Percentiles rank a stretch among this genome's conserved stretches.
Evolutionary conservation across 2,329 filamentous ascomycete genomes (phyloP).

Genomic region (Fusarium sterilihyphosum): DNA sequence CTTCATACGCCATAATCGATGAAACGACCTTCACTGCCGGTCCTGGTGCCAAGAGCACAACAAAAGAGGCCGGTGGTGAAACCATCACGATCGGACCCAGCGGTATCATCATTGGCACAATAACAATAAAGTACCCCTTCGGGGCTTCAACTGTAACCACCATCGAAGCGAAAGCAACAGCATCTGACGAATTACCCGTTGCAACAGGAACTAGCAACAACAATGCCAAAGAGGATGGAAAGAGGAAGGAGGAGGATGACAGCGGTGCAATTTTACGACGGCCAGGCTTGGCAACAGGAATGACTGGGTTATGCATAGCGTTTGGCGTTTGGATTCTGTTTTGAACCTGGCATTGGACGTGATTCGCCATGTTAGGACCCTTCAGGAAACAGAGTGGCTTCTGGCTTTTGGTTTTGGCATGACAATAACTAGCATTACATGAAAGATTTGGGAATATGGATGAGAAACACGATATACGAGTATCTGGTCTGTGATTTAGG

Average conservation of each 20-base stretch:
- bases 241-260: slow-evolving; percentile 35
- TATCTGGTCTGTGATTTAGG: not conserved
- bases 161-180: slow-evolving; percentile 48
- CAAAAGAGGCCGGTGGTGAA: slow-evolving; percentile 59
- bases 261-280: slow-evolving; percentile 21
- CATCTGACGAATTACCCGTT: slow-evolving; percentile 29
- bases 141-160: slow-evolving; percentile 55
- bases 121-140: slow-evolving; percentile 58
- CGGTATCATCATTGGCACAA: slow-evolving; percentile 60
- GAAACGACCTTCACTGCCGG: slow-evolving; percentile 63
- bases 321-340: slow-evolving; percentile 52
- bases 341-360: slow-evolving; percentile 24
- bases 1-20: slow-evolving; percentile 60
- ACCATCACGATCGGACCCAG: slow-evolving; percentile 61
- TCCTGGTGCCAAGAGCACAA: slow-evolving; percentile 53
- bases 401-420: not conserved
- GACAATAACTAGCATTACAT: not conserved
- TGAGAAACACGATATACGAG: not conserved
- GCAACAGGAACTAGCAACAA: slow-evolving; percentile 42
- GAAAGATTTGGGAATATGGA: not conserved
- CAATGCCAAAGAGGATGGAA: slow-evolving; percentile 35
- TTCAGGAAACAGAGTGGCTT: not conserved
- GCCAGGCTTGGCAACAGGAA: slow-evolving; percentile 29
- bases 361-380: not conserved
- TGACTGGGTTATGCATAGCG: slow-evolving; percentile 50